A percentile compares a stretch with the other conserved stretches of the same genome.
Conservation (phyloP, 164 flowering plant species). For the Vitis riparia region DNA sequence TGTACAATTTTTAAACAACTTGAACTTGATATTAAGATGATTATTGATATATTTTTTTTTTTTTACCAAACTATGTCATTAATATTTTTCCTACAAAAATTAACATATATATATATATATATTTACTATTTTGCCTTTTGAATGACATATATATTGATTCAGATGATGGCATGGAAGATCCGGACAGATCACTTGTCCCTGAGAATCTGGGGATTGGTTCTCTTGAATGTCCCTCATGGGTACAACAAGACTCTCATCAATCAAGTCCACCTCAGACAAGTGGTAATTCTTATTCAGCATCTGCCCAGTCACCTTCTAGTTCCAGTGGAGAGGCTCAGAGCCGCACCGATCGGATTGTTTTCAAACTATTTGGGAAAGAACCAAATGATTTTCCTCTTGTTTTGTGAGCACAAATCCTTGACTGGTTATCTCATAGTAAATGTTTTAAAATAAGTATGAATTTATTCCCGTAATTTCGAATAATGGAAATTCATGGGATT, state of each 20-base stretch:
- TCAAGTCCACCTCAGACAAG: constrained; percentile 86
- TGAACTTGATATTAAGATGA: too few species aligned
- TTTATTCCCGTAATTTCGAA: too few species aligned
- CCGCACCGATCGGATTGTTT: constrained; percentile 53
- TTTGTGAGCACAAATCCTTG: constrained; percentile 61
- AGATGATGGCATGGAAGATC: constrained; percentile 52
- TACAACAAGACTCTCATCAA: constrained; percentile 43
- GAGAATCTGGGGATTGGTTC: constrained; percentile 30
- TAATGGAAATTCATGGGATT: too few species aligned
- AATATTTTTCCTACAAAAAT: too few species aligned
- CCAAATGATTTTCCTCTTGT: constrained; percentile 50
- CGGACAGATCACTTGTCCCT: constrained; percentile 37
- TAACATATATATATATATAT: too few species aligned
- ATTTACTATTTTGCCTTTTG: constrained; percentile 17
- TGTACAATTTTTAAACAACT: too few species aligned
- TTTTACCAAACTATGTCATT: too few species aligned
- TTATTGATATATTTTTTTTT: too few species aligned
- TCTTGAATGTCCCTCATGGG: constrained; percentile 43
- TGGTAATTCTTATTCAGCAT: constrained; percentile 80
- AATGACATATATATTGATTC: constrained; percentile 67
- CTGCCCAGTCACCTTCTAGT: constrained; percentile 80
- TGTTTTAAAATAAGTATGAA: too few species aligned
- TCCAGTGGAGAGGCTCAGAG: constrained; percentile 83
- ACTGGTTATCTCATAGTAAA: constrained; percentile 60
- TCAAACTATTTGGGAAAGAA: constrained; percentile 60